A percentile compares a stretch with the other conserved stretches of the same genome.
Evolutionary conservation across 2,329 filamentous ascomycete genomes (phyloP).

Genomic region (Fusarium clavum): DNA sequence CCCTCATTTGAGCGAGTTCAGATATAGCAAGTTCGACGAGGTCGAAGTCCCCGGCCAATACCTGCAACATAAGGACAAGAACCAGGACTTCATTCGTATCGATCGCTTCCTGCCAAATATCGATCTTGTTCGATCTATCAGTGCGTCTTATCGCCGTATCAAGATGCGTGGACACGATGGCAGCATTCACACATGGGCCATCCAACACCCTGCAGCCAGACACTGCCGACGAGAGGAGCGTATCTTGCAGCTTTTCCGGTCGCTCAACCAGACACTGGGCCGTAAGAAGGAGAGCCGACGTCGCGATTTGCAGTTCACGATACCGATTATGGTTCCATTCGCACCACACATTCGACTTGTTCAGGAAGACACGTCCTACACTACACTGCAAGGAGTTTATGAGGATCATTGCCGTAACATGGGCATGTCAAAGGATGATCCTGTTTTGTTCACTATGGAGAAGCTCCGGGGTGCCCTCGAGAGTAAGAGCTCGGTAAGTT

Average conservation of each 20-base stretch:
- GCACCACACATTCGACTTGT: constrained; percentile 95
- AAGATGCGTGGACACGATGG: constrained; percentile 98
- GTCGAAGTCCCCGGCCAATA: constrained; percentile 99
- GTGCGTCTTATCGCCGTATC: constrained; percentile 89
- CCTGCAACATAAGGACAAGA: constrained; percentile 97
- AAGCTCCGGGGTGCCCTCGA: constrained; percentile 84
- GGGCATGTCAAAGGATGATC: constrained; percentile 92
- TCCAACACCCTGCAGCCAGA: constrained; percentile 93
- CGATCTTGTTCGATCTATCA: constrained; percentile 89
- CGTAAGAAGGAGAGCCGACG: constrained; percentile 96
- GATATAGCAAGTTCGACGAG: constrained; percentile 98
- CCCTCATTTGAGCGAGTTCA: constrained; percentile 93
- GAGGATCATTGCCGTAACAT: constrained; percentile 94
- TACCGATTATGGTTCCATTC: constrained; percentile 94
- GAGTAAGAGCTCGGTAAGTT: constrained; percentile 69
- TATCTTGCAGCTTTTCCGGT: constrained; percentile 94
- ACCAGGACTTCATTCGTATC: constrained; percentile 97
- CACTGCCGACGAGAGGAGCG: constrained; percentile 95
- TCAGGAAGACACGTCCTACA: constrained; percentile 93
- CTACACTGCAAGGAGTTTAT: constrained; percentile 93
- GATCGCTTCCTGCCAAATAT: constrained; percentile 97
- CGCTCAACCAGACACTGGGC: constrained; percentile 91
- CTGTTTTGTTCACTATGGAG: constrained; percentile 94
- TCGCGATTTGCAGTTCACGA: constrained; percentile 93
- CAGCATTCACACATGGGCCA: constrained; percentile 94